These are phyloP conservation scores for Fusarium napiforme DNA, from an alignment of 2,329 filamentous ascomycete genomes.

Conservation along the genomic window DNA sequence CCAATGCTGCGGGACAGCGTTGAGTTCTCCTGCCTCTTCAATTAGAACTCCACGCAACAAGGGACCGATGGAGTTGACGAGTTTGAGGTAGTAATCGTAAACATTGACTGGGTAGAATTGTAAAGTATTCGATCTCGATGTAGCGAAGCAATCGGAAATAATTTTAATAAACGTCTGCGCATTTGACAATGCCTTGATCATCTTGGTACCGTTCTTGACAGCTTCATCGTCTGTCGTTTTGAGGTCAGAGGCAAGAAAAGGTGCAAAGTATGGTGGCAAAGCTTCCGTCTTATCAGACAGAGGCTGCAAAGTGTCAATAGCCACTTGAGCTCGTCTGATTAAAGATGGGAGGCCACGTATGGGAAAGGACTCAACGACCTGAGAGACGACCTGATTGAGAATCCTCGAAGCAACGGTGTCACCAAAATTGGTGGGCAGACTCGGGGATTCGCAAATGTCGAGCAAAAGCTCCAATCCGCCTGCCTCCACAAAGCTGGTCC, in stretches of 20 bases:
- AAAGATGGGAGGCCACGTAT: constrained; percentile 85
- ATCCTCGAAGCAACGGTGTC: constrained; percentile 75
- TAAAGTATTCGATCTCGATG: constrained; percentile 70
- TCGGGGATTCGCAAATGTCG: constrained; percentile 84
- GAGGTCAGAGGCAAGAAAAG: constrained; percentile 65
- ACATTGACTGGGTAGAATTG: constrained; percentile 83
- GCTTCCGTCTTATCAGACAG: constrained; percentile 65
- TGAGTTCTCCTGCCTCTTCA: constrained; percentile 82
- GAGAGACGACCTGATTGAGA: constrained; percentile 78
- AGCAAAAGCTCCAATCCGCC: constrained; percentile 87
- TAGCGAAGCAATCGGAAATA: constrained; percentile 78
- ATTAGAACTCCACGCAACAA: constrained; percentile 83
- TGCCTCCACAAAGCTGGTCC: constrained; percentile 77
- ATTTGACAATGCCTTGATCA: constrained; percentile 81
- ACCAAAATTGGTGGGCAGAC: constrained; percentile 72
- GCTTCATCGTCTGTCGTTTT: constrained; percentile 48
- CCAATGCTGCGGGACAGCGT: constrained; percentile 78
- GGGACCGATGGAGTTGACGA: constrained; percentile 80
- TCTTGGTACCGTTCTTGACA: constrained; percentile 74
- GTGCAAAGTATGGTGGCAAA: constrained; percentile 75
- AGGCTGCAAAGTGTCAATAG: constrained; percentile 74
- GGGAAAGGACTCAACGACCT: constrained; percentile 82
- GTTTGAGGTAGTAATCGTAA: constrained; percentile 81
- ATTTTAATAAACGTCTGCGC: constrained; percentile 81
- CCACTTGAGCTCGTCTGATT: constrained; percentile 76